Evolutionary conservation across 129 eudicot species (phyloP).

Genomic region (Saussurea involucrata): DNA sequence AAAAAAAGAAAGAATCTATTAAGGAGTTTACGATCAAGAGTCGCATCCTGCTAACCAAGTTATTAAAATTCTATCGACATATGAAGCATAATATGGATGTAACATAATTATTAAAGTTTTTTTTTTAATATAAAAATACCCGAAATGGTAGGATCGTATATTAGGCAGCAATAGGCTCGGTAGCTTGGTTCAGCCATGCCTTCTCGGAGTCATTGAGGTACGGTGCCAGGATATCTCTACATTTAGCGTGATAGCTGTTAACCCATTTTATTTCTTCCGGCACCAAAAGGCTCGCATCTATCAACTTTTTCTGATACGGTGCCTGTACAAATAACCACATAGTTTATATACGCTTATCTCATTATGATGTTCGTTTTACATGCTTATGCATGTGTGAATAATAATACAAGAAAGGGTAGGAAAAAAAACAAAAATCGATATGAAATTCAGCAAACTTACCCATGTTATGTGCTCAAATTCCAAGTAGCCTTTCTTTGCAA

Average conservation of each 20-base stretch:
- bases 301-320: slow-evolving; percentile 84
- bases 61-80: background rate
- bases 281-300: slow-evolving; percentile 55
- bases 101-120: background rate
- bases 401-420: background rate
- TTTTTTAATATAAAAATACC: background rate
- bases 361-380: background rate
- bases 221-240: slow-evolving; percentile 71
- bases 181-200: slow-evolving; percentile 82
- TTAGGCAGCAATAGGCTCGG: slow-evolving; percentile 62
- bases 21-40: background rate
- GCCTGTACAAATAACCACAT: slow-evolving; percentile 45
- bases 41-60: background rate
- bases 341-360: background rate
- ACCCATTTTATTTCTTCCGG: slow-evolving; percentile 88
- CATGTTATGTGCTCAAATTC: slow-evolving; percentile 92
- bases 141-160: background rate
- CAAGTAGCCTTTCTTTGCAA: slow-evolving; percentile 81
- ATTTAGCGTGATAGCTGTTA: slow-evolving; percentile 70
- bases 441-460: slow-evolving; percentile 44
- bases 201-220: slow-evolving; percentile 57
- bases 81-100: background rate
- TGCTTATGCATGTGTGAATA: background rate
- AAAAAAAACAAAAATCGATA: background rate
- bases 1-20: background rate